phyloP scores from a whole-genome alignment of 1,139 yeast genomes.

The Debaryomyces fabryi region DNA sequence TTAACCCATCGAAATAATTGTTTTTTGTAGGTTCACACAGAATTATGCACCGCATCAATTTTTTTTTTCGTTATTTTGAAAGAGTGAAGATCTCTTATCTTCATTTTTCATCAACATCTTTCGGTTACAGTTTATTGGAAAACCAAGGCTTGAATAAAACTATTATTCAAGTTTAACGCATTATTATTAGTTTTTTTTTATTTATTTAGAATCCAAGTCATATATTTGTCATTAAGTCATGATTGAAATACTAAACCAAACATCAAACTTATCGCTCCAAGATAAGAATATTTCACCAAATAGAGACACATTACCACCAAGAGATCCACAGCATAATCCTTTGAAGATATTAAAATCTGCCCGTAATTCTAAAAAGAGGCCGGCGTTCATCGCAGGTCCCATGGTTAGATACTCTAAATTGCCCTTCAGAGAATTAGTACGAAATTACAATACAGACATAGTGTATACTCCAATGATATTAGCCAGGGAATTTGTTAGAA shows the following conservation, averaged over 20 bases:
- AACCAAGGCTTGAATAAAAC: neutral
- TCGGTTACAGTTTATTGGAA: neutral
- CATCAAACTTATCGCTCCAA: constrained; percentile 2
- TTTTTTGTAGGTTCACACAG: neutral
- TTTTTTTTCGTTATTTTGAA: neutral
- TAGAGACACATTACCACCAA: constrained; percentile 13
- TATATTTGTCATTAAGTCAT: neutral
- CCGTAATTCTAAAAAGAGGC: constrained; percentile 43
- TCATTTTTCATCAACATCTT: neutral
- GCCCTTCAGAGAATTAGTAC: constrained; percentile 81
- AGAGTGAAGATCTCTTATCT: neutral
- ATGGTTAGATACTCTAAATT: constrained; percentile 96
- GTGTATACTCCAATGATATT: constrained; percentile 96
- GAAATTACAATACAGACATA: constrained; percentile 76
- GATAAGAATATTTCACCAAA: constrained; percentile 10
- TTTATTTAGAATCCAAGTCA: neutral
- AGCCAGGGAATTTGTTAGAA: constrained; percentile 92
- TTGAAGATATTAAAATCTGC: constrained; percentile 48
- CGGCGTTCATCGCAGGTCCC: constrained; percentile 87
- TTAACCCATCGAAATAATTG: neutral
- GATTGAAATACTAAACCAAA: constrained; percentile 2
- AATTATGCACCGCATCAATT: neutral
- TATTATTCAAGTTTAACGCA: neutral
- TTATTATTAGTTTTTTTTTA: neutral
- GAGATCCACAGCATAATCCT: constrained; percentile 59